Evolutionary conservation across 2,329 filamentous ascomycete species (phyloP).

Genomic region (Xylaria sp.): DNA sequence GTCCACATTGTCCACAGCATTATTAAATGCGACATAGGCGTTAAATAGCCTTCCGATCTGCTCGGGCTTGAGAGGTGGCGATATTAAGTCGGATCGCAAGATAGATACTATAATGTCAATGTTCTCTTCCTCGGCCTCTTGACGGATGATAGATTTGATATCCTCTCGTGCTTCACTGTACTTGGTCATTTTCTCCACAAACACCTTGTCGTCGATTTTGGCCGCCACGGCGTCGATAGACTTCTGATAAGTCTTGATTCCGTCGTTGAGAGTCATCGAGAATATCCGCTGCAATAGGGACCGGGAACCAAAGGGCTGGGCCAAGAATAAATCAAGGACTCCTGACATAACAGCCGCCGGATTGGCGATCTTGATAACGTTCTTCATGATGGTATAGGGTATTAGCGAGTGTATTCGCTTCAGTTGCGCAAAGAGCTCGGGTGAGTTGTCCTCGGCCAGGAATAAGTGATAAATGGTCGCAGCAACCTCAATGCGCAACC

Average conservation of each 20-base stretch:
- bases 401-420: slow-evolving; percentile 93
- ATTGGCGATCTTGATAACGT: slow-evolving; percentile 93
- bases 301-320: slow-evolving; percentile 85
- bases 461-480: slow-evolving; percentile 97
- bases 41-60: slow-evolving; percentile 87
- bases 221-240: slow-evolving; percentile 71
- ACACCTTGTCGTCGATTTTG: slow-evolving; percentile 75
- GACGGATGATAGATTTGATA: slow-evolving; percentile 66
- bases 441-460: slow-evolving; percentile 95
- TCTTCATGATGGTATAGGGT: slow-evolving; percentile 89
- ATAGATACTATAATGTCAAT: slow-evolving; percentile 84
- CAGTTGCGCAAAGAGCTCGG: slow-evolving; percentile 88
- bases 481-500: slow-evolving; percentile 93
- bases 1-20: slow-evolving; percentile 84
- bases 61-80: slow-evolving; percentile 63
- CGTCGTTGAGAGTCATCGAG: slow-evolving; percentile 82
- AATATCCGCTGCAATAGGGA: slow-evolving; percentile 94
- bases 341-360: slow-evolving; percentile 96
- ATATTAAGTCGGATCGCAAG: slow-evolving; percentile 69
- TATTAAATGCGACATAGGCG: slow-evolving; percentile 93
- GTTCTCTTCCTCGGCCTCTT: slow-evolving; percentile 66
- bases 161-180: slow-evolving; percentile 73
- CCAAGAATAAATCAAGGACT: slow-evolving; percentile 88
- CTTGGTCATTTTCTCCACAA: slow-evolving; percentile 73
- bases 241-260: slow-evolving; percentile 79